Evolutionary conservation across 345 rosid species (phyloP).

Genomic region (Erysimum cheiranthoides): DNA sequence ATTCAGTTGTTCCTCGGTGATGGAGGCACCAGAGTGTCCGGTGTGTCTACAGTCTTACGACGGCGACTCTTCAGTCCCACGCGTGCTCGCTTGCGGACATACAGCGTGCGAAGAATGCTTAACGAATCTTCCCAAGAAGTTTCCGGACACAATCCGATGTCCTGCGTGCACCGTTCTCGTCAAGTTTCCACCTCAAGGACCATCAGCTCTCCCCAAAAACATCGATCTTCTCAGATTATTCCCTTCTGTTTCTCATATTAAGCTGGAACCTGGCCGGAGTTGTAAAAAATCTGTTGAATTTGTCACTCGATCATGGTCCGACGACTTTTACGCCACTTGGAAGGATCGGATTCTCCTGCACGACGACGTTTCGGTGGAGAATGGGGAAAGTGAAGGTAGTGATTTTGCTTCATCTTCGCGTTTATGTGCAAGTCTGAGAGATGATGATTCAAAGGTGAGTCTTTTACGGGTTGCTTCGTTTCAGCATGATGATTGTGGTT

Average conservation of each 20-base stretch:
- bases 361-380: conserved; percentile 50
- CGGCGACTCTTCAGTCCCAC: conserved; percentile 64
- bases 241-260: conserved; percentile 27
- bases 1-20: conserved; percentile 2
- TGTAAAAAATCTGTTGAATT: conserved; percentile 41
- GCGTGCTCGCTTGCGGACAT: conserved; percentile 89
- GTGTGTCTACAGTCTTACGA: conserved; percentile 79
- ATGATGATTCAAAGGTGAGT: conserved; percentile 50
- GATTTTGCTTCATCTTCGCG: conserved; percentile 27
- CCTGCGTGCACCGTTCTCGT: conserved; percentile 89
- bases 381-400: conserved; percentile 13
- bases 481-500: conserved; percentile 41
- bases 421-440: conserved; percentile 31
- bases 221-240: conserved; percentile 75
- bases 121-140: conserved; percentile 62
- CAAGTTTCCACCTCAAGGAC: conserved; percentile 77
- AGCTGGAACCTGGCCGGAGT: conserved; percentile 31
- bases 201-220: conserved; percentile 79
- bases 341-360: conserved; percentile 58
- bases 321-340: conserved; percentile 70
- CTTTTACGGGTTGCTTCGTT: conserved; percentile 58
- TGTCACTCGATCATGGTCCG: conserved; percentile 65
- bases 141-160: conserved; percentile 73
- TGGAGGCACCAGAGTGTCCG: conserved; percentile 86
- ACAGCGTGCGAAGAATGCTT: conserved; percentile 80